Evolutionary conservation across 2,329 filamentous ascomycete species (phyloP).

Genomic region (Neonectria neomacrospora): DNA sequence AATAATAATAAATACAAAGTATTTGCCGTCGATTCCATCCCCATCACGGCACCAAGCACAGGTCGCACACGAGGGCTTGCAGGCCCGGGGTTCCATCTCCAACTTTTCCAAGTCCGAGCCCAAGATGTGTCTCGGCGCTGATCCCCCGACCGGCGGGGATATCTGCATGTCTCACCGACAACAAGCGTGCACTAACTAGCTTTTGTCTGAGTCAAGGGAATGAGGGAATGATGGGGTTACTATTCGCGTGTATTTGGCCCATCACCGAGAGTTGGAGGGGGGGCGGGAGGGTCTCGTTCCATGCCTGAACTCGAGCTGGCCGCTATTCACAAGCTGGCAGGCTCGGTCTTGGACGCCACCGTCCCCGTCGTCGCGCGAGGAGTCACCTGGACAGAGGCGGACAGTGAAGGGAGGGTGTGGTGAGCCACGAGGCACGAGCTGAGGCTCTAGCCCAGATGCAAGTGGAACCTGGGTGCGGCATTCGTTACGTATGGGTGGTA

Average conservation of each 20-base stretch:
- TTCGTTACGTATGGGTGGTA: slow-evolving; percentile 19
- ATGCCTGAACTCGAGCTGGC: neutral
- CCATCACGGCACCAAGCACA: slow-evolving; percentile 10
- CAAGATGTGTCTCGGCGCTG: slow-evolving; percentile 32
- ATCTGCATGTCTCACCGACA: slow-evolving; percentile 32
- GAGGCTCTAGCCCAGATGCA: slow-evolving; percentile 21
- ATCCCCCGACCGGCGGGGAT: slow-evolving; percentile 24
- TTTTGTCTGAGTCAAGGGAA: slow-evolving; percentile 37
- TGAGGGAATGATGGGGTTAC: slow-evolving; percentile 11
- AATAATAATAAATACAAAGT: slow-evolving; percentile 13
- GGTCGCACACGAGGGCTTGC: slow-evolving; percentile 23
- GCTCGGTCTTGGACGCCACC: slow-evolving; percentile 3
- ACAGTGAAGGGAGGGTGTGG: slow-evolving; percentile 1
- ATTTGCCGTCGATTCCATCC: neutral
- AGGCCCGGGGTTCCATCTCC: neutral
- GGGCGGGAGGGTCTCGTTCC: neutral
- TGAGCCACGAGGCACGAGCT: slow-evolving; percentile 26
- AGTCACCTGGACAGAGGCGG: slow-evolving; percentile 22
- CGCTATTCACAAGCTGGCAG: slow-evolving; percentile 6
- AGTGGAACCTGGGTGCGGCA: slow-evolving; percentile 9
- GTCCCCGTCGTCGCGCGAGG: slow-evolving; percentile 5
- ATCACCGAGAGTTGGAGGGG: neutral
- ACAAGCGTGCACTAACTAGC: slow-evolving; percentile 3
- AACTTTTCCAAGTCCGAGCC: too few species aligned
- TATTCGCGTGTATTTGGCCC: neutral